Evolutionary conservation across 2,329 filamentous ascomycete species (phyloP), one percentile per base, ranked within the genome.

Genomic region (Cladosporium oxysporum): DNA sequence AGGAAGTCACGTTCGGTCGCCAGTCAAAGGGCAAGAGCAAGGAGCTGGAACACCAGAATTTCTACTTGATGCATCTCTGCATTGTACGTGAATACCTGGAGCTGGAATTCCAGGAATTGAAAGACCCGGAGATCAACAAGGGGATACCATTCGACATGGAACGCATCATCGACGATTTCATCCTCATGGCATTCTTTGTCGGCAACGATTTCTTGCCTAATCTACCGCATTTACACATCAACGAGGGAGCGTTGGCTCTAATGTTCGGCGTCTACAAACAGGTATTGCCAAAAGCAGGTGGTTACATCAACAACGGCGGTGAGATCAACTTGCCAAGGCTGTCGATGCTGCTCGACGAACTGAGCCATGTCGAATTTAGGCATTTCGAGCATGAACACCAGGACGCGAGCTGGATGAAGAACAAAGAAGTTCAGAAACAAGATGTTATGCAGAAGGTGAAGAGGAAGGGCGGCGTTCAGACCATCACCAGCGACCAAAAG

Each of bases 171-270:
- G 95, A 99, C 77, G 95, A 99, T 83, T 99, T 99, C 79, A 98
- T 99, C 76, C 87, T 99, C 68, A 97, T 99, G 93, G 94, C 93
- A 58, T 99, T 99, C 82, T 99, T 99, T 79, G 92, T 99, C 74
- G 95, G 95, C 76, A 99, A 99, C 79, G 95, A 99, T 85, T 99
- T 99, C 82, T 85, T 99, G 78, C 95, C 95, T 3, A 97, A 99
- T 79, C 84, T 99, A 66, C 96, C 96, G 5, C 92, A 96, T 75
- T 81, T 99, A 70, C 95, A 99, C 79, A 99, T 99, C 80, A 99
- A 99, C 79, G 96, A 99, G 79, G 96, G 95, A 70, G 95, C 96
- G 26, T 82, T 99, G 78, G 92, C 94, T 28, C 90, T 95, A 76
- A 99, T 99, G 95, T 99, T 99, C 79, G 90, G 91, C 75, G 88